These are phyloP conservation scores for Clavispora carvajalis DNA, from an alignment of 805 yeast species.

Conservation along the genomic window DNA sequence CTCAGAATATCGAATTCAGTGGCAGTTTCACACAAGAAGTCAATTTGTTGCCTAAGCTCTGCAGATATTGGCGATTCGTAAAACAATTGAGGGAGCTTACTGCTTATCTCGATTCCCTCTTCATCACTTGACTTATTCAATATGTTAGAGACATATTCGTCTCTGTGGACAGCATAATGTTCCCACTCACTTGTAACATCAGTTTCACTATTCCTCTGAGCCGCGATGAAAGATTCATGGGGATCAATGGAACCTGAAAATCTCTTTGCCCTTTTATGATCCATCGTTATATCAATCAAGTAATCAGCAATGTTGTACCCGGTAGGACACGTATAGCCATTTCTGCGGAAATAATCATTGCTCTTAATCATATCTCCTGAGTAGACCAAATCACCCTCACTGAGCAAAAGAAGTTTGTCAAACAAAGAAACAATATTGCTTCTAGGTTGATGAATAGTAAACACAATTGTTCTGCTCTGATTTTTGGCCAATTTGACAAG, in stretches of 20 bases:
- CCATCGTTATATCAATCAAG: conserved; percentile 84
- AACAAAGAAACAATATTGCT: conserved; percentile 91
- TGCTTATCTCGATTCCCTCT: conserved; percentile 18
- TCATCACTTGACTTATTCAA: conserved; percentile 13
- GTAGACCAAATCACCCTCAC: conserved; percentile 81
- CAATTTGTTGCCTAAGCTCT: conserved; percentile 38
- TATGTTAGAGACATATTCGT: conserved; percentile 46
- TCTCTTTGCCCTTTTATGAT: conserved; percentile 35
- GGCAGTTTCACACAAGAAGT: conserved; percentile 20
- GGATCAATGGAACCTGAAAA: conserved; percentile 18
- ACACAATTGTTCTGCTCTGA: conserved; percentile 80
- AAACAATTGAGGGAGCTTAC: conserved; percentile 30
- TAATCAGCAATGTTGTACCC: conserved; percentile 95
- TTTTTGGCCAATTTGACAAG: conserved; percentile 74
- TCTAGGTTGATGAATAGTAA: conserved; percentile 96
- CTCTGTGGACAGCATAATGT: conserved; percentile 76
- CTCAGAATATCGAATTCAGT: conserved; percentile 21
- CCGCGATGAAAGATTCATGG: conserved; percentile 26
- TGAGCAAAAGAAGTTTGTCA: conserved; percentile 72
- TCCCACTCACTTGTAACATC: conserved; percentile 81
- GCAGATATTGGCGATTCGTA: conserved; percentile 37
- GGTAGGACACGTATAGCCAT: conserved; percentile 78
- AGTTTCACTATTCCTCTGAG: conserved; percentile 26
- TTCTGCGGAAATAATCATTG: conserved; percentile 64
- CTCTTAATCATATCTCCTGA: conserved; percentile 81